Conservation (phyloP, 306 rosid species). For the Lablab purpureus region DNA sequence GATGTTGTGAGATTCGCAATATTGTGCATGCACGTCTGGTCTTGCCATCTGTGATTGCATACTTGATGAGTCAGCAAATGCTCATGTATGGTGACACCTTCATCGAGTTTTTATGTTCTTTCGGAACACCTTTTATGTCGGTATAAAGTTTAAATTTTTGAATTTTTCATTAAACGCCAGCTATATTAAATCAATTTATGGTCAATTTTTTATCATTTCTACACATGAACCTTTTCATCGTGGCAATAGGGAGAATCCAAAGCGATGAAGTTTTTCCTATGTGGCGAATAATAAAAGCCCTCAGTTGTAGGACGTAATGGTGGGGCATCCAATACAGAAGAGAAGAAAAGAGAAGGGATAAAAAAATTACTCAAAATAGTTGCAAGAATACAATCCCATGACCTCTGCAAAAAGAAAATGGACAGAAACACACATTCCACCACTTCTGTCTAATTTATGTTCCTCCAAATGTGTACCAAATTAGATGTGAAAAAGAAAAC, state of each 20-base stretch:
- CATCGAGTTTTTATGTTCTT: not conserved
- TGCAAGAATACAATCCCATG: too few relatives aligned
- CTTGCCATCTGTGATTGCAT: conserved; percentile 39
- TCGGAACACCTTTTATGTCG: not conserved
- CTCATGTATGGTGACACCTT: conserved; percentile 33
- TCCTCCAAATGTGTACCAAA: too few relatives aligned
- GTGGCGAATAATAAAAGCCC: too few relatives aligned
- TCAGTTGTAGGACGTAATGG: too few relatives aligned
- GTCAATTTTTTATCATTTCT: too few relatives aligned
- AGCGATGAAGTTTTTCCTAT: not conserved
- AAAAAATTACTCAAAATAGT: too few relatives aligned
- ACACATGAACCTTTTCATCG: not conserved
- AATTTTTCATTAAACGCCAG: not conserved
- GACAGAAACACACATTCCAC: not conserved
- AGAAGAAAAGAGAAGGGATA: too few relatives aligned
- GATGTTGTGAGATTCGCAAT: not conserved
- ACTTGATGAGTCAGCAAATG: conserved; percentile 37
- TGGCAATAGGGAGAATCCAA: not conserved
- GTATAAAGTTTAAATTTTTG: not conserved
- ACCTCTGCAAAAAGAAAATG: too few relatives aligned
- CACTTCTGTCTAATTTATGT: too few relatives aligned
- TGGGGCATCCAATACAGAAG: too few relatives aligned
- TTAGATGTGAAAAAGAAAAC: too few relatives aligned
- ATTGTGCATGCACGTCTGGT: conserved; percentile 25
- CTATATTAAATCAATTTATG: too few relatives aligned